Conservation (phyloP, 441 rosid species). For the Adansonia madagascariensis region DNA sequence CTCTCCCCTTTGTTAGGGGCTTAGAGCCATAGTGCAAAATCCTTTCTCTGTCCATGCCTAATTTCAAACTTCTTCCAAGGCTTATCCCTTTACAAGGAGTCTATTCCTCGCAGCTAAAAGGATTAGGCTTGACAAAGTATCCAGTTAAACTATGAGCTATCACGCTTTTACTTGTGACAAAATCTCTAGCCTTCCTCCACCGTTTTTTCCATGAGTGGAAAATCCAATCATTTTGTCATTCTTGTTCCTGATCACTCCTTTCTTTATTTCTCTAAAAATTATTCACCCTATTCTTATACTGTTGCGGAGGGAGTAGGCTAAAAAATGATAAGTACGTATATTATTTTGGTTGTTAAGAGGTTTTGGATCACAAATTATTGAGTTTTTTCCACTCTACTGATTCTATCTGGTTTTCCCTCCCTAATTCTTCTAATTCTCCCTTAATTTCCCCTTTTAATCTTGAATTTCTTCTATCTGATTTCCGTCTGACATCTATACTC, state of each 20-base stretch:
- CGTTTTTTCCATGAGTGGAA: background rate
- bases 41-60: background rate
- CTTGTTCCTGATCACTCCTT: background rate
- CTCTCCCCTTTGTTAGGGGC: background rate
- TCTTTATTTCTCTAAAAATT: background rate
- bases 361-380: background rate
- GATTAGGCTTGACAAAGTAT: background rate
- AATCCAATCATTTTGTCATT: constrained; percentile 5
- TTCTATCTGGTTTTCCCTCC: background rate
- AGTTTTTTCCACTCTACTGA: background rate
- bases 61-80: background rate
- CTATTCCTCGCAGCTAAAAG: background rate
- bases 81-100: background rate
- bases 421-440: background rate
- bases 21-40: constrained; percentile 4
- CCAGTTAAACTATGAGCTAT: background rate
- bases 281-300: background rate
- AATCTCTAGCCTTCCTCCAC: background rate
- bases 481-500: background rate
- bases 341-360: background rate
- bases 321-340: no score
- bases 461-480: background rate
- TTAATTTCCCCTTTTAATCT: background rate
- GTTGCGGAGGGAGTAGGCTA: background rate
- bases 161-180: background rate